Evolutionary conservation across 495 filamentous ascomycete genomes (phyloP), one percentile per base, ranked within the genome.

Genomic region (Xylaria cubensis): DNA sequence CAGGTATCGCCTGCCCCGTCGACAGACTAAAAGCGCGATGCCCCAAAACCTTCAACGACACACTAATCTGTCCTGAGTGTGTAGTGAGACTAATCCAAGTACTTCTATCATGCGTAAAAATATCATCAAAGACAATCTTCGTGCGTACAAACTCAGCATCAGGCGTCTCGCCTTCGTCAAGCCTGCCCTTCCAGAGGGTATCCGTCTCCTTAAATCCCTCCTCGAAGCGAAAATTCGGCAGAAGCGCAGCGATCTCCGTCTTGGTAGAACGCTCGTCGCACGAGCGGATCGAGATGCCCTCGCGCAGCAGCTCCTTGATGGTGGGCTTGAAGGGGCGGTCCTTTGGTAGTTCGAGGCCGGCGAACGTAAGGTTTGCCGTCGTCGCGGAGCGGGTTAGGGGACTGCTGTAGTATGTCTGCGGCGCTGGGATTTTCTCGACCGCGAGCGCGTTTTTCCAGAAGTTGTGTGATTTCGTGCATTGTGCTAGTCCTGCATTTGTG

Each of bases 281-380:
- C 17, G 92, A 93, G 76, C 94, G 92, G 59, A 92, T 87, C 67
- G 88, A 88, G 65, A 95, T 90, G 0, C 84, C 85, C 74, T 95
- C 93, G 67, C 93, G 88, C 74, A 95, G 80, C 55, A 87, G 79
- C 76, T 94, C 92, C 74, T 91, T 92, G 69, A 94, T 82, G 0
- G 81, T 82, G 0, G 92, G 92, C 2, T 81, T 80, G 77, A 93
- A 93, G 7, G 89, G 81, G 36, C 78, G 73, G 21, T 74, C 72
- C 15, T 71, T 59, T 0, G 90, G 90, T 0, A 92, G 78, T 10
- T 78, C 53, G 4, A 93, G 84, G 17, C 81, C 84, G 15, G 74
- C 70, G 82, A 92, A 94, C 1, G 91, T 92, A 72, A 88, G 73
- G 67, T 89, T 86, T 21, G 89, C 89, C 0, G 92, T 94, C 17